These are phyloP conservation scores for Stropharia rugosoannulata DNA, from an alignment of 768 basidiomycete genomes.

Conservation along the genomic window DNA sequence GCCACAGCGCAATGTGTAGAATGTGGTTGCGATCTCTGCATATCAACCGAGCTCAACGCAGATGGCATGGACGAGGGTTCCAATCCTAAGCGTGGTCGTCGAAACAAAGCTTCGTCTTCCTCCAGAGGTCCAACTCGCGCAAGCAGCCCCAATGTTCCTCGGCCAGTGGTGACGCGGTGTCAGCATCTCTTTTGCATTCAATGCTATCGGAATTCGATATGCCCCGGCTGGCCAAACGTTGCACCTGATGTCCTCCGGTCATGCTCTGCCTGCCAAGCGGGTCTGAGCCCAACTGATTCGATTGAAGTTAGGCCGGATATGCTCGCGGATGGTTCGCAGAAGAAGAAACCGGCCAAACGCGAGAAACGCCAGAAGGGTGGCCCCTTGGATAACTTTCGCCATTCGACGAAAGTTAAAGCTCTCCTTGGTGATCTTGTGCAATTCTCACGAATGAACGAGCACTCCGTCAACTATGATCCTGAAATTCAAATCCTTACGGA, in stretches of 20 bases:
- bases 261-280: constrained; percentile 79
- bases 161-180: constrained; percentile 84
- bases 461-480: constrained; percentile 87
- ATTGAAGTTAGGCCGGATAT: constrained; percentile 76
- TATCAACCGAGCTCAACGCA: constrained; percentile 42
- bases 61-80: constrained; percentile 51
- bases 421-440: constrained; percentile 78
- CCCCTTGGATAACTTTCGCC: constrained; percentile 55
- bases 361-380: constrained; percentile 65
- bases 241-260: constrained; percentile 51
- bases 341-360: constrained; percentile 64
- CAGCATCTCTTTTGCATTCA: constrained; percentile 89
- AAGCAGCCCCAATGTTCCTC: constrained; percentile 63
- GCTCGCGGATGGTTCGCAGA: constrained; percentile 40
- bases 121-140: constrained; percentile 77
- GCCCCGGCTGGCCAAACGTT: constrained; percentile 78
- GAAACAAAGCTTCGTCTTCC: constrained; percentile 42
- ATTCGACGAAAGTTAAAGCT: constrained; percentile 88
- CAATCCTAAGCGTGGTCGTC: constrained; percentile 45
- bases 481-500: constrained; percentile 80
- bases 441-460: constrained; percentile 82
- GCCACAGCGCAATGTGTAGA: constrained; percentile 88
- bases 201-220: constrained; percentile 84
- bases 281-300: constrained; percentile 69
- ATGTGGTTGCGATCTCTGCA: constrained; percentile 76